Percentiles rank a stretch among this genome's conserved stretches.
These are phyloP conservation scores for Penicillium sp. DNA, from an alignment of 2,329 filamentous ascomycete species.

Conservation along the genomic window DNA sequence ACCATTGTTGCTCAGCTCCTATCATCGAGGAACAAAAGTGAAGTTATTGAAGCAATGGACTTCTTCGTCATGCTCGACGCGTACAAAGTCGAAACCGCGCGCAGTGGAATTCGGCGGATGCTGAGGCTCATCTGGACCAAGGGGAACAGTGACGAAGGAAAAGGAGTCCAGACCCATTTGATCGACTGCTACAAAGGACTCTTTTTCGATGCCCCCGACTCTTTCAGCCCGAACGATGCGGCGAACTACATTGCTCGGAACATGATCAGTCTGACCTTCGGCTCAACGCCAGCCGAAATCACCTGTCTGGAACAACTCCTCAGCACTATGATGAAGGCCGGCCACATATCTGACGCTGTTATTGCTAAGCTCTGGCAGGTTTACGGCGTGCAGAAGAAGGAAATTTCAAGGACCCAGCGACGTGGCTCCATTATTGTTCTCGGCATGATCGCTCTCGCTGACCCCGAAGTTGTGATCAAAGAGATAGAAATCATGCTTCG, in stretches of 20 bases:
- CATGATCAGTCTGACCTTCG: slow-evolving; percentile 98
- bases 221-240: slow-evolving; percentile 84
- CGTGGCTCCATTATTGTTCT: slow-evolving; percentile 94
- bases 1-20: slow-evolving; percentile 82
- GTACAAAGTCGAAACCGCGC: slow-evolving; percentile 93
- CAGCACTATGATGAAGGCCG: slow-evolving; percentile 96
- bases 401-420: slow-evolving; percentile 89
- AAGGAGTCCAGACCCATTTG: slow-evolving; percentile 93
- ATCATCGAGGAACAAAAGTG: slow-evolving; percentile 94
- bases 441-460: slow-evolving; percentile 93
- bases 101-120: slow-evolving; percentile 92
- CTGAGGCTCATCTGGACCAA: slow-evolving; percentile 98
- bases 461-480: slow-evolving; percentile 88
- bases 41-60: slow-evolving; percentile 98
- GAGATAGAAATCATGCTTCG: slow-evolving; percentile 95
- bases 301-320: slow-evolving; percentile 94
- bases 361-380: slow-evolving; percentile 96
- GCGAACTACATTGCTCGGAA: slow-evolving; percentile 96
- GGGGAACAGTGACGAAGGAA: slow-evolving; percentile 98
- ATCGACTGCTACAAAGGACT: slow-evolving; percentile 96
- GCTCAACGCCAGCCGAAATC: slow-evolving; percentile 89
- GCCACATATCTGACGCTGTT: slow-evolving; percentile 82
- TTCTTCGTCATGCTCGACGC: slow-evolving; percentile 95
- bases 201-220: slow-evolving; percentile 93
- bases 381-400: slow-evolving; percentile 89